phyloP scores from a whole-genome alignment of 805 yeast species.

The Millerozyma miso region DNA sequence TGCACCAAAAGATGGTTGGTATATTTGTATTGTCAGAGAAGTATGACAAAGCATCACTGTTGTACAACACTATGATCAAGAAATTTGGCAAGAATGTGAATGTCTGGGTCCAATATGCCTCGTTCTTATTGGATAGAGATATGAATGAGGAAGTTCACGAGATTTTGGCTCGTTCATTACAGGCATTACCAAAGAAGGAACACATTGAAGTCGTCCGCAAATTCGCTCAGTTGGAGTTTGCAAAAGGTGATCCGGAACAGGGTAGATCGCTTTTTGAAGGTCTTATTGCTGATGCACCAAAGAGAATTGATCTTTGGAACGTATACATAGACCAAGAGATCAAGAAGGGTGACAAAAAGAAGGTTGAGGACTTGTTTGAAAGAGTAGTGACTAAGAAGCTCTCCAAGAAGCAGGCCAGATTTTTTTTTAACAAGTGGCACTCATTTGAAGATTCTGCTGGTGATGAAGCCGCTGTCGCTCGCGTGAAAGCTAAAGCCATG shows the following conservation, averaged over 20 bases:
- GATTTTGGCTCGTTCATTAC: conserved; percentile 70
- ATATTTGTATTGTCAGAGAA: conserved; percentile 76
- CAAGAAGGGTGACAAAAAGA: conserved; percentile 56
- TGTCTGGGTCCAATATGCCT: conserved; percentile 82
- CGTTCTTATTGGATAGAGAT: conserved; percentile 61
- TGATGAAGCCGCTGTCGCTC: conserved; percentile 68
- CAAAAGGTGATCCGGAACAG: conserved; percentile 87
- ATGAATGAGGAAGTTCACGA: conserved; percentile 61
- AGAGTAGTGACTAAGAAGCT: conserved; percentile 67
- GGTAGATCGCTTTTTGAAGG: conserved; percentile 96
- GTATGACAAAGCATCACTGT: conserved; percentile 59
- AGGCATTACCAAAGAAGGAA: conserved; percentile 62
- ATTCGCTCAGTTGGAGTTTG: conserved; percentile 84
- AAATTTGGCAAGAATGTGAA: conserved; percentile 66
- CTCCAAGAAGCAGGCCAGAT: conserved; percentile 85
- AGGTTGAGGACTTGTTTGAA: conserved; percentile 77
- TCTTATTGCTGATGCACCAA: conserved; percentile 80
- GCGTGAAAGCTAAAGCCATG: conserved; percentile 87
- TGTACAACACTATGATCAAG: conserved; percentile 68
- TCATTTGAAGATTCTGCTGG: conserved; percentile 65
- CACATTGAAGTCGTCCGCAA: conserved; percentile 80
- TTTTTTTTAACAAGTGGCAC: conserved; percentile 92
- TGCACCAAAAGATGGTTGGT: conserved; percentile 75
- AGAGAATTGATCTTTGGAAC: conserved; percentile 91
- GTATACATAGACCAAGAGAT: conserved; percentile 93